These are phyloP conservation scores for Collybiopsis luxurians DNA, from an alignment of 768 basidiomycete species.

Conservation along the genomic window DNA sequence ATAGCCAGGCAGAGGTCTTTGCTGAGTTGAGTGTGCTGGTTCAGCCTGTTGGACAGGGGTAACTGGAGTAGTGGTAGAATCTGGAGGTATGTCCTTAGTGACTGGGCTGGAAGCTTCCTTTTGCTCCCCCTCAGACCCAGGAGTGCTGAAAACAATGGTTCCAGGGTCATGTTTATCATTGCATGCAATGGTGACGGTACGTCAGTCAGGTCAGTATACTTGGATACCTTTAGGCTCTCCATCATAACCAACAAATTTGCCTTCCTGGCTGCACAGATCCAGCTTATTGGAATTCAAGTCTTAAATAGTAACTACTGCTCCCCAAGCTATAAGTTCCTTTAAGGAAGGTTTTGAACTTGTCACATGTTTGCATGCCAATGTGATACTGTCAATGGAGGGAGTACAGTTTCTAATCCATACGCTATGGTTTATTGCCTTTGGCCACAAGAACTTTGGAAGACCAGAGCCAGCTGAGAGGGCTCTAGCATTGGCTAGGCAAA, in stretches of 20 bases:
- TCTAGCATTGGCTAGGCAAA: constrained; percentile 21
- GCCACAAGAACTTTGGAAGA: constrained; percentile 18
- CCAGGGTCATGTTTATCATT: too few relatives aligned
- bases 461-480: constrained; percentile 25
- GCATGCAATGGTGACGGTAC: neutral
- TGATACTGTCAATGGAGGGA: too few relatives aligned
- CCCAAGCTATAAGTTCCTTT: neutral
- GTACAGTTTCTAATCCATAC: constrained; percentile 12
- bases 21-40: too few relatives aligned
- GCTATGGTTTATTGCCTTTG: constrained; percentile 13
- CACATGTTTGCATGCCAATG: too few relatives aligned
- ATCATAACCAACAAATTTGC: neutral
- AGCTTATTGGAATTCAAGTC: neutral
- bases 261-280: neutral
- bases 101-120: too few relatives aligned
- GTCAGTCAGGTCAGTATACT: neutral
- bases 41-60: too few relatives aligned
- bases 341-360: neutral
- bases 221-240: neutral
- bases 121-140: too few relatives aligned
- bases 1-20: neutral
- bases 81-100: too few relatives aligned
- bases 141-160: too few relatives aligned
- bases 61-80: neutral
- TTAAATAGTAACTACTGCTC: neutral